Base-by-base conservation (phyloP, 768 basidiomycete species). In the Pulveroboletus frians region DNA sequence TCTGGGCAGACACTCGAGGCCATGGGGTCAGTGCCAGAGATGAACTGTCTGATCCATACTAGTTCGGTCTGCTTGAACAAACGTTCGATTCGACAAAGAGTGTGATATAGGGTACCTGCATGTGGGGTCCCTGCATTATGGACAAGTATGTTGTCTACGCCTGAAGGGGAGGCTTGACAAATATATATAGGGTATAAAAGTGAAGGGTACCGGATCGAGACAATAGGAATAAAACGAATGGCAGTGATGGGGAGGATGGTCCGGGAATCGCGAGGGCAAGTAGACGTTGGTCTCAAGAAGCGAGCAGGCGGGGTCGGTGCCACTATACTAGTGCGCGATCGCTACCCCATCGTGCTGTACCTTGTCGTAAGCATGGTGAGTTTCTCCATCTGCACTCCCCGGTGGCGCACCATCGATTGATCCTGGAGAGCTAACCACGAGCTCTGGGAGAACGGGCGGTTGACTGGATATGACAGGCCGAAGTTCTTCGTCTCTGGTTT, bases 341-440 rank as follows among this genome's bases (percentile, higher is more conserved):
- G 54, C 39, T 50, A 52, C 56, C 30, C 62, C 62, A 52, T 49
- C 54, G 48, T 51, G 52, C 51, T 64, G 64, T 51, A 39, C 49
- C 51, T 47, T 57, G 27, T 52, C 51, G 37, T 57, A 42, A 43
- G 58, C 26, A 44, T 50, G 41, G 29, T 54, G 56, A 49, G 18
- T 20, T 32, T 46, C 50, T 26, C 52, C 55, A 34, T 56, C 43
- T 27, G 56, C 49, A 41, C 43, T 56, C 49, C 54, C 56, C 36
- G 49, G 47, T 10, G 50, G 54, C 51, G 47, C 51, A 39, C 65
- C 68, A 46, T 67, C 66, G 42, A 63, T 62, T 42, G 66, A 69
- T 29, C 54, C 56, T 14, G 66, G 66, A 34, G 66, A 66, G 39
- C 68, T 69, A 26, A 68, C 68, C 40, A 68, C 66, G 39, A 68